These are phyloP conservation scores for Aspergillus homomorphus DNA, from an alignment of 495 filamentous ascomycete genomes.

Conservation along the genomic window DNA sequence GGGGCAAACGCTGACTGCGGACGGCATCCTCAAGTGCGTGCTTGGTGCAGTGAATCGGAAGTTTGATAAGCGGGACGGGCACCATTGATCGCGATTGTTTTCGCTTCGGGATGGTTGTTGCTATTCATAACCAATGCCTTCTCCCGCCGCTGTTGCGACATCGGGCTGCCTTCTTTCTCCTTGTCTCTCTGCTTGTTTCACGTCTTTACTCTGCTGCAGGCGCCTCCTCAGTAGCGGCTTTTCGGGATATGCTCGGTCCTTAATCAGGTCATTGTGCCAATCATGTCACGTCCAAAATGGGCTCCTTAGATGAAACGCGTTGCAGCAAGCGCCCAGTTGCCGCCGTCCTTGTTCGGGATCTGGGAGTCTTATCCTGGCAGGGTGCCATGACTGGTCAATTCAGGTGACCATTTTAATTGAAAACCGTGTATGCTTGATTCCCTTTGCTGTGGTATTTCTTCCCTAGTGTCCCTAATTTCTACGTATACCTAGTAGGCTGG, in stretches of 20 bases:
- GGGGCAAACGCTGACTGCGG: slow-evolving; percentile 49
- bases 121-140: slow-evolving; percentile 11
- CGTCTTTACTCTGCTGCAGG: background rate
- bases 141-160: slow-evolving; percentile 3
- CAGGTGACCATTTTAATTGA: background rate
- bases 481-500: background rate
- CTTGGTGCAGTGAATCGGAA: slow-evolving; percentile 55
- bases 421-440: background rate
- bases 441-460: background rate
- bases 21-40: slow-evolving; percentile 80
- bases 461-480: background rate
- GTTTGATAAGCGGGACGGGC: slow-evolving; percentile 29
- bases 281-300: background rate
- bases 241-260: background rate
- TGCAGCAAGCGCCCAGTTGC: slow-evolving; percentile 14
- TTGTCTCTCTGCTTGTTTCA: background rate
- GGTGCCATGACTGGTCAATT: background rate
- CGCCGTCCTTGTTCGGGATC: background rate
- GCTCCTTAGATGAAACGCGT: slow-evolving; percentile 4
- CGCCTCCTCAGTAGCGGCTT: background rate
- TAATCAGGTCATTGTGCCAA: background rate
- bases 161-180: background rate
- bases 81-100: slow-evolving; percentile 13
- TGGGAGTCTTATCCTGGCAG: background rate
- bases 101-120: slow-evolving; percentile 12